These are phyloP conservation scores for Yarrowia keelungensis DNA, from an alignment of 805 yeast species.

Conservation along the genomic window DNA sequence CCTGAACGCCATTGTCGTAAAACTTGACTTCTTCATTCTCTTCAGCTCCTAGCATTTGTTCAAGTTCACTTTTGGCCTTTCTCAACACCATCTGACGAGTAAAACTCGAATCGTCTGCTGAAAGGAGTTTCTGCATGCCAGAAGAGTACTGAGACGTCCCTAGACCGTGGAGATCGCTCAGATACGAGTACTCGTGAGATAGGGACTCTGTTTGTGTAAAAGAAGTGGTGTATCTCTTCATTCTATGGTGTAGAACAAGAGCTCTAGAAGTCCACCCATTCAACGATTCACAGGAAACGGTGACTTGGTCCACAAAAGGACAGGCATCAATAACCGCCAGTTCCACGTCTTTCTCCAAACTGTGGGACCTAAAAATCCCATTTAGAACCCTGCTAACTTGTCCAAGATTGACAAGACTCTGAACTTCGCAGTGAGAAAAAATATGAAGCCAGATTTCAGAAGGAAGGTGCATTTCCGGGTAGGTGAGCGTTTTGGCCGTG, in stretches of 20 bases:
- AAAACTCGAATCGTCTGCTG: neutral
- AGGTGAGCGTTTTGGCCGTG: neutral
- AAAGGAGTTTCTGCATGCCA: neutral
- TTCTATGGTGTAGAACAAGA: neutral
- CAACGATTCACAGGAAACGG: no score
- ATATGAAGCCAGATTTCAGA: conserved; percentile 3
- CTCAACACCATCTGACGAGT: neutral
- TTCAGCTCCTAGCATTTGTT: neutral
- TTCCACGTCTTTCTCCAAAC: neutral
- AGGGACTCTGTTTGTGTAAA: no score
- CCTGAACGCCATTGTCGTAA: neutral
- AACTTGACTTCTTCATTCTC: neutral
- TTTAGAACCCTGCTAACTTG: neutral
- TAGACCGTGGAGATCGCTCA: neutral
- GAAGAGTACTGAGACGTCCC: neutral
- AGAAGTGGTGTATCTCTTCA: neutral
- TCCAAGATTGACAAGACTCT: neutral
- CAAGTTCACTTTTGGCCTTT: neutral
- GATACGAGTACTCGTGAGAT: neutral
- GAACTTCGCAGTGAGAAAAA: neutral
- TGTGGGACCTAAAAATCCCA: neutral
- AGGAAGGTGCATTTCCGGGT: neutral
- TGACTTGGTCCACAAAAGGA: neutral
- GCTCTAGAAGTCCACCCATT: neutral
- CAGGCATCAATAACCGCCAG: neutral